These are phyloP conservation scores for Babesia bigemina DNA, from an alignment of 169 alveolate species.

Conservation along the genomic window DNA sequence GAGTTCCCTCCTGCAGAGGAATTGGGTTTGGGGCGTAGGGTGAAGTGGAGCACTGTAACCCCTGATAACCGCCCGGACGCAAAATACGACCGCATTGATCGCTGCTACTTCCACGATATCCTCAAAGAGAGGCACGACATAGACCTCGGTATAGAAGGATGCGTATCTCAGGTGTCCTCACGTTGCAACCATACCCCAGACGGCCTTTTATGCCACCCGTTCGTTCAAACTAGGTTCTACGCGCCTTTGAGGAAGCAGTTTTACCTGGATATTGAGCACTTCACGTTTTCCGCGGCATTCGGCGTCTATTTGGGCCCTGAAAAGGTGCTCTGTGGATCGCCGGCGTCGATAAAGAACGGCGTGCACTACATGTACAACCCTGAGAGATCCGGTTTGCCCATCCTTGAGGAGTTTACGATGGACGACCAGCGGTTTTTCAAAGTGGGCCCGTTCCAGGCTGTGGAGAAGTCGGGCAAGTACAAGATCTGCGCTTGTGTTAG, in stretches of 20 bases:
- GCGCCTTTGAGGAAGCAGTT: neutral
- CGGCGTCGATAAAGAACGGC: constrained; percentile 1
- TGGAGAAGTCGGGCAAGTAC: neutral
- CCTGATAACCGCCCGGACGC: too few relatives aligned
- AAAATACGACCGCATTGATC: too few relatives aligned
- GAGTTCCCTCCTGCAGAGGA: too few relatives aligned
- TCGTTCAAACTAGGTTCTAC: constrained; percentile 42
- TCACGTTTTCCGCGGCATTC: constrained; percentile 29
- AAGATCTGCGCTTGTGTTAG: constrained; percentile 45
- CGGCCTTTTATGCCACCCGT: constrained; percentile 16
- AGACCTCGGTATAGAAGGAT: neutral
- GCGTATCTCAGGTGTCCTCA: neutral
- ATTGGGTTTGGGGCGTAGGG: too few relatives aligned
- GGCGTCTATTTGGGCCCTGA: constrained; percentile 38
- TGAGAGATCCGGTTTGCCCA: neutral
- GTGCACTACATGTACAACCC: neutral
- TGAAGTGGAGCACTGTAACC: too few relatives aligned
- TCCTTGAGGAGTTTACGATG: constrained; percentile 22
- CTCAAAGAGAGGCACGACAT: constrained; percentile 28
- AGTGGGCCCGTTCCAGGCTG: constrained; percentile 35
- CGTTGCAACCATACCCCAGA: neutral
- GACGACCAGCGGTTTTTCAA: constrained; percentile 17
- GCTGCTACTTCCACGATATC: constrained; percentile 1
- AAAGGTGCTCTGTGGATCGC: constrained; percentile 4
- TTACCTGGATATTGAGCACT: constrained; percentile 22